A percentile compares a stretch with the other conserved stretches of the same genome.
Conservation (phyloP, 1,139 yeast species). For the Taphrina sp. region DNA sequence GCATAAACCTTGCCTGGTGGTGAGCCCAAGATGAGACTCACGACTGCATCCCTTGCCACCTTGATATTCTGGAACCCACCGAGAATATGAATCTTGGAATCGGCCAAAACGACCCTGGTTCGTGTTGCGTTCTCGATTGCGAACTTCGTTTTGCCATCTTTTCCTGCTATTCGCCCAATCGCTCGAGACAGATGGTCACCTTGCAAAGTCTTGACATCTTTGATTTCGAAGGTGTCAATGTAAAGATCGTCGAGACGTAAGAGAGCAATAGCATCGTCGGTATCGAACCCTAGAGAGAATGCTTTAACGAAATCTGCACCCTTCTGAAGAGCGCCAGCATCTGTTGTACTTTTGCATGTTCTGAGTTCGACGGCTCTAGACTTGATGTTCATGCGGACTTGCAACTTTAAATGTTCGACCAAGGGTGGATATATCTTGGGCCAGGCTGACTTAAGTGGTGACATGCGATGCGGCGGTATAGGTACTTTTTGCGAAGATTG, state of each 20-base stretch:
- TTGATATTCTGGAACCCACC: conserved; percentile 97
- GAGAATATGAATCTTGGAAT: conserved; percentile 88
- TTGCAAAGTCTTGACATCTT: conserved; percentile 89
- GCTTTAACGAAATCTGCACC: conserved; percentile 97
- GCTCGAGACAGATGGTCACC: conserved; percentile 98
- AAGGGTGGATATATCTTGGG: conserved; percentile 90
- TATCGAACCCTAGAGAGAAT: conserved; percentile 90
- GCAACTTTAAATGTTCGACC: conserved; percentile 89
- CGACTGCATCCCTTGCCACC: conserved; percentile 97
- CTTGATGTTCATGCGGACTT: conserved; percentile 85
- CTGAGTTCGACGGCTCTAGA: conserved; percentile 82
- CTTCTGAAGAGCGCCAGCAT: conserved; percentile 91
- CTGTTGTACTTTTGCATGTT: conserved; percentile 78
- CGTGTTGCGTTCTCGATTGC: conserved; percentile 98
- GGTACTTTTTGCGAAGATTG: conserved; percentile 83
- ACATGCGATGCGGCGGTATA: conserved; percentile 95
- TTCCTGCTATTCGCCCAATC: conserved; percentile 98
- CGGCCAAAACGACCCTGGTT: conserved; percentile 96
- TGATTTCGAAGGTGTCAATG: conserved; percentile 93
- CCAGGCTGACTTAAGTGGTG: conserved; percentile 88
- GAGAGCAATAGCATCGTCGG: conserved; percentile 94
- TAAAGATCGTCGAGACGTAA: conserved; percentile 91
- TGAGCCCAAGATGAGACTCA: conserved; percentile 88
- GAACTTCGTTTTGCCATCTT: conserved; percentile 97
- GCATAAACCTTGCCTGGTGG: conserved; percentile 99